Evolutionary conservation across 2,329 filamentous ascomycete genomes (phyloP).

Genomic region (Macrophomina tecta): DNA sequence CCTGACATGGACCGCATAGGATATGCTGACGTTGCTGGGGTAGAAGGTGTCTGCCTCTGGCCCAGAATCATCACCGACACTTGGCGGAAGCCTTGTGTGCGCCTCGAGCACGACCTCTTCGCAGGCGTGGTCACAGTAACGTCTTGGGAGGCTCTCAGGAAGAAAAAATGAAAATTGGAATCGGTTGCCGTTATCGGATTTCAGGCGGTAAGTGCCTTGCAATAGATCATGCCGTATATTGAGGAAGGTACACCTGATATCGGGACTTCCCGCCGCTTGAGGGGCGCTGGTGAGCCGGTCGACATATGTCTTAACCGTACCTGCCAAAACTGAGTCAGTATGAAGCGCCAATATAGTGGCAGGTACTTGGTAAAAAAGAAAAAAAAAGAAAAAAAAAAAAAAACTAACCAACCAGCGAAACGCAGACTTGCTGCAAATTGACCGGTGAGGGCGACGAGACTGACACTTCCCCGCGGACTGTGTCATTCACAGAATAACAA

Average conservation of each 20-base stretch:
- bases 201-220: background rate
- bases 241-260: background rate
- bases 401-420: background rate
- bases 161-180: background rate
- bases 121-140: background rate
- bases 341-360: background rate
- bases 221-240: background rate
- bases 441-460: background rate
- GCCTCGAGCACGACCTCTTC: background rate
- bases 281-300: background rate
- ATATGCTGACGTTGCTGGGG: background rate
- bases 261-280: background rate
- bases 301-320: background rate
- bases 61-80: background rate
- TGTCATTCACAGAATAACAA: background rate
- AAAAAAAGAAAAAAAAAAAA: too few relatives aligned
- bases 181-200: background rate
- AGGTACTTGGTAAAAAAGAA: too few relatives aligned
- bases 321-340: background rate
- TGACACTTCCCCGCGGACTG: background rate
- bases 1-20: background rate
- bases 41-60: background rate
- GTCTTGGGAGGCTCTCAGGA: background rate
- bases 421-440: background rate
- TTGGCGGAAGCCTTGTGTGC: background rate